Base-by-base conservation (phyloP, 257 asterid genomes). In the Solanum tacnaense region DNA sequence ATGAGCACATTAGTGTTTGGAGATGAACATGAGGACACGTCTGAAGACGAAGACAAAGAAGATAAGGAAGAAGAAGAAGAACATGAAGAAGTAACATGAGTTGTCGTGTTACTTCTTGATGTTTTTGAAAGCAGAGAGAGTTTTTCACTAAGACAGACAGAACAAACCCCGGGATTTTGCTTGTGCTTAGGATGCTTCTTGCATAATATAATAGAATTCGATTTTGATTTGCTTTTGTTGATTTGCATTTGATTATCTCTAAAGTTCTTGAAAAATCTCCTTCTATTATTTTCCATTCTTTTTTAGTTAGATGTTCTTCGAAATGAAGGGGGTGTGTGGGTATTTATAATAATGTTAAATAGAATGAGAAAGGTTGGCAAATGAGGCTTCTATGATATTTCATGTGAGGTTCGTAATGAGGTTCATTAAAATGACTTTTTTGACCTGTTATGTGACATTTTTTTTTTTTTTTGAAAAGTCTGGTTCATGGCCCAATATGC, bases 151-250 rank as follows among this genome's bases (percentile, higher is more conserved):
- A 96, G 92, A 70, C 98, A 96, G 56, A 93, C 41, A 5, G 98
- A 93, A 79, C 98, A 96, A 38, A 96, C 96, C 1, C 98, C 98
- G 0, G 98, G 97, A 0, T 95, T 92, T 83, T 94, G 98, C 46
- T 88, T 83, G 91, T 96, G 97, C 20, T 91, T 96, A 0, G 98
- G 96, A 44, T 96, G 98, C 86, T 91, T 94, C 88, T 89, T 91
- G 93, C 98, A 96, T 0, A 84, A 9, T 16, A 83, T 41, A 81
- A 73, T 41, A 81, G 27, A 23, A 16, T 6, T 38, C 16, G 44
- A 73, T 81, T 88, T 82, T 86, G 90, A 76, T 87, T 88, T 90
- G 36, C 92, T 86, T 87, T 89, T 89, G 10, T 88, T 9, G 88
- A 25, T 73, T 60, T 87, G 34, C n/a, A 70, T 70, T 39, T 70